phyloP scores from a whole-genome alignment of 2,329 filamentous ascomycete genomes.

The Clarireedia homoeocarpa region DNA sequence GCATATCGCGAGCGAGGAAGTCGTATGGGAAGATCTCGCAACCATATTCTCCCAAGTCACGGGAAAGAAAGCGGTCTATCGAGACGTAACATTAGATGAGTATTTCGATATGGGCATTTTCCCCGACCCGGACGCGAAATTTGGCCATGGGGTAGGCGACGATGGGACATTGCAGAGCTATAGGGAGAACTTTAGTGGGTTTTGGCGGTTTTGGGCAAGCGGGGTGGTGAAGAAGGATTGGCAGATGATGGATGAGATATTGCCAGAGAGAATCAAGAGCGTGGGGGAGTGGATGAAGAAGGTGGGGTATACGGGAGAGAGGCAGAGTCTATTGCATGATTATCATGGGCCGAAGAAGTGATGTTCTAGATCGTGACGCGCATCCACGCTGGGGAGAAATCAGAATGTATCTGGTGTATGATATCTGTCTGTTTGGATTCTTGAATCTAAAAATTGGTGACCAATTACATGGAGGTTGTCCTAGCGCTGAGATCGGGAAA shows the following conservation, averaged over 20 bases:
- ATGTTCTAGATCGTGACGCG: too few relatives aligned
- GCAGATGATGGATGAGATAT: conserved; percentile 18
- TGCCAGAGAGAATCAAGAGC: conserved; percentile 17
- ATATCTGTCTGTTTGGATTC: too few relatives aligned
- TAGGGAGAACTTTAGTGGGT: conserved; percentile 20
- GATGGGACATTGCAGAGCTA: conserved; percentile 15
- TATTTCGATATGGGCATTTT: conserved; percentile 14
- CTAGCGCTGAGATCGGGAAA: too few relatives aligned
- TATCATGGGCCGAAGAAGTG: conserved; percentile 3
- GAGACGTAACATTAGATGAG: conserved; percentile 16
- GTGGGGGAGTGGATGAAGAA: conserved; percentile 21
- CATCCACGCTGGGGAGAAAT: too few relatives aligned
- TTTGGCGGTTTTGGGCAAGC: conserved; percentile 20
- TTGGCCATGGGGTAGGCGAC: conserved; percentile 12
- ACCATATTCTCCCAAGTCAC: conserved; percentile 15
- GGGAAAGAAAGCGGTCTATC: conserved; percentile 14
- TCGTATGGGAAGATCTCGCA: conserved; percentile 17
- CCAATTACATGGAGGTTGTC: too few relatives aligned
- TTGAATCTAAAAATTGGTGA: too few relatives aligned
- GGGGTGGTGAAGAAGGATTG: conserved; percentile 16
- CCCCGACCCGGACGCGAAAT: conserved; percentile 13
- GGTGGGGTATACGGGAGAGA: conserved; percentile 15
- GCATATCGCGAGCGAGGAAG: conserved; percentile 19
- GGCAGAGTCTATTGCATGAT: conserved; percentile 14
- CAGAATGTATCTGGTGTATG: too few relatives aligned